Evolutionary conservation across 495 filamentous ascomycete genomes (phyloP).

Genomic region (Aspergillus cavernicola): DNA sequence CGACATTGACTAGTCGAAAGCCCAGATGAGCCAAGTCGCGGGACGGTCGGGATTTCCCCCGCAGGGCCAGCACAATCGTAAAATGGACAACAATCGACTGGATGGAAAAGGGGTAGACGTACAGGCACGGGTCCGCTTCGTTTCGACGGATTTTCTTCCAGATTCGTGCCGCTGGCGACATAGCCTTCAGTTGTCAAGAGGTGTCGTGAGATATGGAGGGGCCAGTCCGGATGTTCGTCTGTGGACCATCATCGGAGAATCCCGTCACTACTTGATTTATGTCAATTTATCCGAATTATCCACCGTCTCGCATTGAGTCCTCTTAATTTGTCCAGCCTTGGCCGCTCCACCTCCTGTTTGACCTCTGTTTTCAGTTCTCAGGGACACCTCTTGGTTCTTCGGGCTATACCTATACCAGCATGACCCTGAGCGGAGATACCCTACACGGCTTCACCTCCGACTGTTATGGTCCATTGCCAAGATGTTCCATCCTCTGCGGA

Average conservation of each 20-base stretch:
- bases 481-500: no score
- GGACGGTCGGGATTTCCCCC: slow-evolving; percentile 2
- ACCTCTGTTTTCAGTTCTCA: neutral
- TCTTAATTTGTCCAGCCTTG: neutral
- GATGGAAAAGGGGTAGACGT: slow-evolving; percentile 12
- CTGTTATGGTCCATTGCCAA: neutral
- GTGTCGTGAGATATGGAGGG: no score
- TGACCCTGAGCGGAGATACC: neutral
- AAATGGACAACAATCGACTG: slow-evolving; percentile 11
- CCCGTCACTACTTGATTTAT: no score
- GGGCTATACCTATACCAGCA: neutral
- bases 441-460: neutral
- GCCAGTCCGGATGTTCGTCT: no score
- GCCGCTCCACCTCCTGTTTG: neutral
- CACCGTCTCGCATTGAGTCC: neutral
- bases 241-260: no score
- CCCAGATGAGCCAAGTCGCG: slow-evolving; percentile 7
- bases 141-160: slow-evolving; percentile 1
- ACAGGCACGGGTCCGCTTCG: slow-evolving; percentile 6
- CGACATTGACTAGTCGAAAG: slow-evolving; percentile 10
- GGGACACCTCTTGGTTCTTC: neutral
- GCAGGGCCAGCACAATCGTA: slow-evolving; percentile 8
- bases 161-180: neutral
- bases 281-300: neutral
- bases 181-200: neutral